Evolutionary conservation across 768 basidiomycete species (phyloP), one percentile per base, ranked within the genome.

Genomic region (Lyophyllum shimeji): DNA sequence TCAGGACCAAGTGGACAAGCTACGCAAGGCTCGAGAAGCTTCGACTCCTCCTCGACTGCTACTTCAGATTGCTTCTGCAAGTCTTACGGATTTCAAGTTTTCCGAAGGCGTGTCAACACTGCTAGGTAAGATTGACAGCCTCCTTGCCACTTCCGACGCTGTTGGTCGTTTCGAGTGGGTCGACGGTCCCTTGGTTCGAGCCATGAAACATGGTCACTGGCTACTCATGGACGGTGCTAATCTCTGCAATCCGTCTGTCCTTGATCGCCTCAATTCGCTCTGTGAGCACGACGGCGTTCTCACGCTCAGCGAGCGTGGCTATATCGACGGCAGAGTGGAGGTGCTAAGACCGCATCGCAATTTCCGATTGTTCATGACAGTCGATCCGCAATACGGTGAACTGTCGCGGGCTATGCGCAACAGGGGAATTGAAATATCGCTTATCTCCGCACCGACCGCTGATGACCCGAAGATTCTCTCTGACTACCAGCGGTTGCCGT

Each of bases 401-500:
- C 76, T 98, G 11, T 98, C 97, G 1, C 82, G 97, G 34, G 97
- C 97, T 1, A 99, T 99, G 97, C 89, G 97, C 23, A 99, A 99
- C 72, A 85, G 97, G 54, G 96, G 96, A 17, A 76, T 97, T 33
- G 97, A 99, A 70, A 80, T 98, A 46, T 79, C 81, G 25, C 63
- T 94, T 52, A 52, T 78, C 9, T 49, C 66, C 5, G 50, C 55
- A 18, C 68, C 71, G 46, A 64, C 67, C 13, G 60, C 72, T 11
- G 82, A 85, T 55, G 87, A 89, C 60, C n/a, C 29, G 8, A 52
- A 50, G 27, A 75, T 81, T 23, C 55, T 86, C 15, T 69, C 71
- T 15, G 78, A 84, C 53, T 71, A 80, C 63, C 58, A 72, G 29
- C 78, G 85, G 25, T 74, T 88, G n/a, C 80, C 84, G 34, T 55